These are phyloP conservation scores for Claviceps pusilla DNA, from an alignment of 2,329 filamentous ascomycete species.

Conservation along the genomic window DNA sequence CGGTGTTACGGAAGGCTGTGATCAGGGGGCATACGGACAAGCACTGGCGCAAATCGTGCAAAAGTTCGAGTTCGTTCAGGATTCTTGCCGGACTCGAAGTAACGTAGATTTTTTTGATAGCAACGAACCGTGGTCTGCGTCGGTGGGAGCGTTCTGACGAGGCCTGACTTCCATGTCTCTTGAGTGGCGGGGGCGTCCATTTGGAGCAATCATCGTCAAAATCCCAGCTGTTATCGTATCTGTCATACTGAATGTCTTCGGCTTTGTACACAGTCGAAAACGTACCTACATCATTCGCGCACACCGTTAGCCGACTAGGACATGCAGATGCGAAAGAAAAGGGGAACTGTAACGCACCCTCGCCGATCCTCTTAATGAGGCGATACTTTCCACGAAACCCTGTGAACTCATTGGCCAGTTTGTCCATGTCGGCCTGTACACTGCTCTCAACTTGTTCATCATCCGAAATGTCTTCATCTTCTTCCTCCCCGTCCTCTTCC, in stretches of 20 bases:
- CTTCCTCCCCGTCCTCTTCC: constrained; percentile 24
- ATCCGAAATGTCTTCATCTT: constrained; percentile 32
- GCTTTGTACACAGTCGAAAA: constrained; percentile 99
- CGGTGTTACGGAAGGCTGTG: constrained; percentile 86
- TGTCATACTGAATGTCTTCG: constrained; percentile 75
- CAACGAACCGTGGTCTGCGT: constrained; percentile 57
- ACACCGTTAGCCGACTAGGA: not conserved
- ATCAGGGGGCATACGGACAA: constrained; percentile 85
- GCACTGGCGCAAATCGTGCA: constrained; percentile 73
- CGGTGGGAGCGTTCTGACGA: constrained; percentile 16
- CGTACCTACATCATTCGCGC: constrained; percentile 48
- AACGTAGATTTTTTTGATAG: constrained; percentile 98
- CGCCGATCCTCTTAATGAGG: constrained; percentile 90
- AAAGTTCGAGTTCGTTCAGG: constrained; percentile 85
- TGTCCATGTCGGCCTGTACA: constrained; percentile 75
- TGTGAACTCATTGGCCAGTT: constrained; percentile 66
- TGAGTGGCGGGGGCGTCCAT: constrained; percentile 55
- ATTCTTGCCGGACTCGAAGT: constrained; percentile 89
- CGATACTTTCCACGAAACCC: constrained; percentile 75
- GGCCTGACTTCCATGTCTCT: constrained; percentile 26
- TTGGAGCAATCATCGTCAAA: constrained; percentile 49
- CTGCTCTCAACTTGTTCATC: constrained; percentile 50
- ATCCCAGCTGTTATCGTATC: constrained; percentile 80
- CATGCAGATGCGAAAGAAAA: not conserved
- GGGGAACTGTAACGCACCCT: constrained; percentile 43